These are phyloP conservation scores for Colletotrichum chrysophilum DNA, from an alignment of 2,329 filamentous ascomycete genomes.

Conservation along the genomic window DNA sequence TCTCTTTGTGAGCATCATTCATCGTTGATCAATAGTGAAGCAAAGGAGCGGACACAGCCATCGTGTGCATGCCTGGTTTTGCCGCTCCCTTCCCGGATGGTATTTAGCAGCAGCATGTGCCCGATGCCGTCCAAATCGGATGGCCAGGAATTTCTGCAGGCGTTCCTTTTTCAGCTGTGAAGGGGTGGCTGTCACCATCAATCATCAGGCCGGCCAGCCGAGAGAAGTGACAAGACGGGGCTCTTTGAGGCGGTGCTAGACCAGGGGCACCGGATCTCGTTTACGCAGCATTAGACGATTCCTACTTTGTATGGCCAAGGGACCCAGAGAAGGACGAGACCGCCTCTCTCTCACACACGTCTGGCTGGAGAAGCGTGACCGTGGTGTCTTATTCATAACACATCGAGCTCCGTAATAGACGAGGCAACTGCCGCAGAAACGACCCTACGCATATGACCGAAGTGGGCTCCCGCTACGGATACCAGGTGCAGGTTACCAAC, in stretches of 20 bases:
- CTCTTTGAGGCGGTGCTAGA: not conserved
- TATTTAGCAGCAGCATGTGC: not conserved
- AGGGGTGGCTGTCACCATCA: slow-evolving; percentile 1
- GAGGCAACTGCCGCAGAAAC: not conserved
- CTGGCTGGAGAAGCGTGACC: not conserved
- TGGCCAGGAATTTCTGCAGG: not conserved
- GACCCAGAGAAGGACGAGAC: not conserved
- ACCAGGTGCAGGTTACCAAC: not conserved
- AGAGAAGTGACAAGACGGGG: not conserved
- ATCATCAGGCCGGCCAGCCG: not conserved
- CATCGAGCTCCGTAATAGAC: not conserved
- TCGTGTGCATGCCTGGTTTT: not conserved
- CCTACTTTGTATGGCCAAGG: not conserved
- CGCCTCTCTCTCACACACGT: not conserved
- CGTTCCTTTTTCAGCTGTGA: slow-evolving; percentile 6
- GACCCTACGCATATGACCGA: slow-evolving; percentile 6
- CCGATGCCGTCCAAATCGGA: not conserved
- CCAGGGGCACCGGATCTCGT: not conserved
- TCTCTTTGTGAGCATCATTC: not conserved
- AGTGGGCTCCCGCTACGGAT: not conserved
- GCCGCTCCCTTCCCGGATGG: not conserved
- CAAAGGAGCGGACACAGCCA: not conserved
- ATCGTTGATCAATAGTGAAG: not conserved
- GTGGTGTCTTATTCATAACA: not conserved
- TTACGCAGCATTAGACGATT: not conserved